Percentiles rank a stretch among this genome's conserved stretches.
phyloP scores from a whole-genome alignment of 371 early-diverging fungal genomes.

The Mucor indicus region DNA sequence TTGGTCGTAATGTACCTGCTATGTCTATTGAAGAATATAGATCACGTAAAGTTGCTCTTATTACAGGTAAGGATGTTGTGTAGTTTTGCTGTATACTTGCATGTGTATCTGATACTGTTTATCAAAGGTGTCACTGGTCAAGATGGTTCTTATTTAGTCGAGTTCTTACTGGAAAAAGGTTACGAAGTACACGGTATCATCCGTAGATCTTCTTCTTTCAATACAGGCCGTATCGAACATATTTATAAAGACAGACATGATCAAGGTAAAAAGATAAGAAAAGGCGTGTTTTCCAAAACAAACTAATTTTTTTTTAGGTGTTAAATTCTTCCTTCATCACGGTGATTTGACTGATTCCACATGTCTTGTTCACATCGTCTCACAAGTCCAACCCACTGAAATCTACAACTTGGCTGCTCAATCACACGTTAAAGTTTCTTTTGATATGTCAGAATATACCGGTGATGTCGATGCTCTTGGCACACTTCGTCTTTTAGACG shows the following conservation, averaged over 20 bases:
- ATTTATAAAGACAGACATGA: slow-evolving; percentile 75
- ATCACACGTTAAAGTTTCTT: slow-evolving; percentile 86
- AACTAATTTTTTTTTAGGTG: slow-evolving; percentile 32
- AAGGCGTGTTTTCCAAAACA: background rate
- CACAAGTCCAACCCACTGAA: slow-evolving; percentile 77
- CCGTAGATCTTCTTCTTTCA: slow-evolving; percentile 80
- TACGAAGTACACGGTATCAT: slow-evolving; percentile 86
- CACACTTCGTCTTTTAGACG: slow-evolving; percentile 79
- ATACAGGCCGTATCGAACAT: slow-evolving; percentile 82
- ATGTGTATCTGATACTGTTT: too few relatives aligned
- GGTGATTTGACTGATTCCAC: slow-evolving; percentile 87
- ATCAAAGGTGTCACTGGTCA: slow-evolving; percentile 76
- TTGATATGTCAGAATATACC: slow-evolving; percentile 89
- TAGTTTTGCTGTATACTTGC: too few relatives aligned
- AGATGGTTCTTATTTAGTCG: slow-evolving; percentile 80
- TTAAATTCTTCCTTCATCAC: slow-evolving; percentile 80
- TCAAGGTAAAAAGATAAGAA: too few relatives aligned
- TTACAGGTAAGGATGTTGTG: slow-evolving; percentile 55
- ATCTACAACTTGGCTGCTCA: slow-evolving; percentile 80
- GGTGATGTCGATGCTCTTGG: slow-evolving; percentile 85
- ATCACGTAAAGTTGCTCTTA: slow-evolving; percentile 63
- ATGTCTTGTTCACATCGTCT: slow-evolving; percentile 75
- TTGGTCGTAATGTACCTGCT: slow-evolving; percentile 17
- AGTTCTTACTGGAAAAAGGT: slow-evolving; percentile 73
- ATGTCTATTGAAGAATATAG: slow-evolving; percentile 55